A percentile compares a stretch with the other conserved stretches of the same genome.
phyloP scores from a whole-genome alignment of 129 eudicot genomes.

The Oenanthe sinensis region DNA sequence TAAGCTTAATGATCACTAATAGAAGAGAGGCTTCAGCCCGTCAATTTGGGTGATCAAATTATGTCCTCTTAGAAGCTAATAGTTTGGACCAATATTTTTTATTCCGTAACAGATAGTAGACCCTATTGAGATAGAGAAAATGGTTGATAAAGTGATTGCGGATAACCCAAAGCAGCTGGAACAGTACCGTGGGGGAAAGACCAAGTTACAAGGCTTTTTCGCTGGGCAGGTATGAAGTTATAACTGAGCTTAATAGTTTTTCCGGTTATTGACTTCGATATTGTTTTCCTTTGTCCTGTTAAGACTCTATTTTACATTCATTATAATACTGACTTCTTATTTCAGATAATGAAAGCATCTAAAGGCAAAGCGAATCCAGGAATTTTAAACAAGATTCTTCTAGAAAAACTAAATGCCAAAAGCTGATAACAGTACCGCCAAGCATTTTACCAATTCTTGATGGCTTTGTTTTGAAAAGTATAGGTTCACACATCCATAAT shows the following conservation, averaged over 20 bases:
- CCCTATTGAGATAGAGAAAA: constrained; percentile 74
- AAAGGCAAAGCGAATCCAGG: constrained; percentile 97
- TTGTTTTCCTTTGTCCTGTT: neutral
- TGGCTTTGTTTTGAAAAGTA: neutral
- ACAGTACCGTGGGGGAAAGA: constrained; percentile 87
- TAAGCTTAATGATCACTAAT: too few species aligned
- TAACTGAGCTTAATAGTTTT: neutral
- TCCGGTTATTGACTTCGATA: neutral
- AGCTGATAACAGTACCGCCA: constrained; percentile 20
- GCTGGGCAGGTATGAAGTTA: constrained; percentile 77
- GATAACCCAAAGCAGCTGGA: constrained; percentile 80
- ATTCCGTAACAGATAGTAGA: constrained; percentile 57
- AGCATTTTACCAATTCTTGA: neutral
- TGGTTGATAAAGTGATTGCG: constrained; percentile 73
- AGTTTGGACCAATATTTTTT: neutral
- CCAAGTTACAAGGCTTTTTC: constrained; percentile 77
- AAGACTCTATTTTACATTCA: neutral
- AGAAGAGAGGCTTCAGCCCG: neutral
- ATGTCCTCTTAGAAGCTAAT: neutral
- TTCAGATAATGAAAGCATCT: constrained; percentile 88
- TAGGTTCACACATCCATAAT: neutral
- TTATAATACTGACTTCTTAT: neutral
- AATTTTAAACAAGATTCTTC: constrained; percentile 76
- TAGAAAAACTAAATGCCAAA: constrained; percentile 64
- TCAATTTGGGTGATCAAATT: neutral